These are phyloP conservation scores for Cryptosporidium viatorum DNA, from an alignment of 169 alveolate species.

Conservation along the genomic window DNA sequence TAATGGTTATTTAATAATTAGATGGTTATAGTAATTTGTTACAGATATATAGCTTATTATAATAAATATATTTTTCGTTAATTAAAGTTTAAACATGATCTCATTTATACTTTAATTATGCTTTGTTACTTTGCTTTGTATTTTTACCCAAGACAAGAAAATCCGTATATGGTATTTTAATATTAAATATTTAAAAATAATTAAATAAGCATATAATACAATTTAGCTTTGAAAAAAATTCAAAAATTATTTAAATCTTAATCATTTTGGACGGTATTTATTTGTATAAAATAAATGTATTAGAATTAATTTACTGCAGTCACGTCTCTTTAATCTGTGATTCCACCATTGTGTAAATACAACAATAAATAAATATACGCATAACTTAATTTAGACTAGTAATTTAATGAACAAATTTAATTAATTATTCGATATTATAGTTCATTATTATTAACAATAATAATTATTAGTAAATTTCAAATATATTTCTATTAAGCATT, in stretches of 20 bases:
- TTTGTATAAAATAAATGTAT: not conserved
- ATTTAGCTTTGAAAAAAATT: not conserved
- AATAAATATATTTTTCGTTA: not conserved
- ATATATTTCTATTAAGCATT: not conserved
- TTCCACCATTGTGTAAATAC: not conserved
- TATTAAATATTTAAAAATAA: not conserved
- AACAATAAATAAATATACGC: not conserved
- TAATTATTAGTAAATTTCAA: not conserved
- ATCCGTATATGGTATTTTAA: not conserved
- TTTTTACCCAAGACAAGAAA: conserved; percentile 26
- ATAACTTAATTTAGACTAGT: not conserved
- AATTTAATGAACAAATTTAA: not conserved
- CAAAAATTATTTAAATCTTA: not conserved
- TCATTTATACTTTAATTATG: not conserved
- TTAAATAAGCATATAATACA: too few species aligned
- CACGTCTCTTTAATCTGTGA: not conserved
- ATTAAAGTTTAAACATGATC: conserved; percentile 11
- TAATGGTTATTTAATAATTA: conserved; percentile 2
- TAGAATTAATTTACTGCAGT: not conserved
- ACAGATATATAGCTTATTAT: not conserved
- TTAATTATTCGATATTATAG: not conserved
- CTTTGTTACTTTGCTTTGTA: not conserved
- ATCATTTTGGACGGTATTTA: not conserved
- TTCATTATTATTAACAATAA: not conserved
- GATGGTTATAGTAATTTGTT: conserved; percentile 2